A percentile compares a stretch with the other conserved stretches of the same genome.
phyloP scores from a whole-genome alignment of 768 basidiomycete genomes.

The Leucocoprinus leucothites region DNA sequence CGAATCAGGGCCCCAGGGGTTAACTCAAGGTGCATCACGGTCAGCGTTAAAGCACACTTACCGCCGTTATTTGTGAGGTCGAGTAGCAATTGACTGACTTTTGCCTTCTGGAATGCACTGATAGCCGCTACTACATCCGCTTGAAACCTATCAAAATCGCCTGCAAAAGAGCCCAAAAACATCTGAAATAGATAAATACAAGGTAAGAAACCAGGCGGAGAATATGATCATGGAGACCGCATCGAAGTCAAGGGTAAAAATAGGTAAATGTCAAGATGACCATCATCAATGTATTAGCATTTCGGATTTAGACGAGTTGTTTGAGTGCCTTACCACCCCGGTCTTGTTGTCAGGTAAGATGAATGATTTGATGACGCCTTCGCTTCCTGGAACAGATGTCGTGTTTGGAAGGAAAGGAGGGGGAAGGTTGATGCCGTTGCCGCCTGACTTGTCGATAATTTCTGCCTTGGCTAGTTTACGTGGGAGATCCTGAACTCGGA shows the following conservation, averaged over 20 bases:
- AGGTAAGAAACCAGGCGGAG: background rate
- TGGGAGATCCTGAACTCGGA: background rate
- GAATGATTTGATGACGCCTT: conserved; percentile 53
- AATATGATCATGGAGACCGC: background rate
- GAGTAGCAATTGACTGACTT: conserved; percentile 49
- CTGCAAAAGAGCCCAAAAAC: conserved; percentile 58
- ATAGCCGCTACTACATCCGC: conserved; percentile 44
- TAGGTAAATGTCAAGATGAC: background rate
- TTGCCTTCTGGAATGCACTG: conserved; percentile 40
- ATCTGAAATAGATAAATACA: conserved; percentile 34
- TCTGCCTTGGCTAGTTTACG: conserved; percentile 30
- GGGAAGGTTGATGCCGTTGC: conserved; percentile 43
- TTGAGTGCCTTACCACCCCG: conserved; percentile 44
- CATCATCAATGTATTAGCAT: background rate
- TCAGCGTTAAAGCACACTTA: conserved; percentile 24
- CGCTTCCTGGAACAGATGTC: conserved; percentile 41
- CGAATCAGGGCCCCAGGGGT: background rate
- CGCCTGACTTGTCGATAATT: conserved; percentile 41
- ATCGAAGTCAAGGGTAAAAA: background rate
- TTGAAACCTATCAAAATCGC: conserved; percentile 51
- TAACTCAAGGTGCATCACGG: no score
- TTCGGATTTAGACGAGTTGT: no score
- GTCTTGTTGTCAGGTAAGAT: conserved; percentile 54
- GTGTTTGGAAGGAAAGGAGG: conserved; percentile 43
- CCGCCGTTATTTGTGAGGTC: conserved; percentile 65